Evolutionary conservation across 257 asterid genomes (phyloP), one percentile per base, ranked within the genome.

Genomic region (Schizonepeta tenuifolia): DNA sequence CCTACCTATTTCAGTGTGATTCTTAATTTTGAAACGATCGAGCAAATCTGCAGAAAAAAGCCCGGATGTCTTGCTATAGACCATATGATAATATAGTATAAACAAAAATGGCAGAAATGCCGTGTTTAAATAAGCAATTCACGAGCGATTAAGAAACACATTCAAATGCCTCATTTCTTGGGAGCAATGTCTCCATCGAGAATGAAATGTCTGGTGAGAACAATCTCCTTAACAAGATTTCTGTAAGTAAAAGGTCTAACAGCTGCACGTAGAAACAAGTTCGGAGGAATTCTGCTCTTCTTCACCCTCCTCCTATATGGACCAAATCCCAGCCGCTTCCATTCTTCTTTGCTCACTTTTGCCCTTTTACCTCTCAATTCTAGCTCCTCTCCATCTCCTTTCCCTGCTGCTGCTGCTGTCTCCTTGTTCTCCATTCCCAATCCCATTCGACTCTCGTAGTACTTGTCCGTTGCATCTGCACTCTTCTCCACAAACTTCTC

Each of bases 181-280:
- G 33, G 40, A 50, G 86, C 88, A 76, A 91, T 87, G 72, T 91
- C 97, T 21, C 96, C 96, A 70, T 94, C 98, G 41, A 91, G 11
- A 62, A 94, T 83, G 2, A 90, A 97, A 82, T 93, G 57, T 18
- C 99, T 89, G 7, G 84, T 78, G 24, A 94, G 80, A 53, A 89
- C 97, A 55, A 91, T 94, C 85, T 94, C 97, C 89, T 94, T 94
- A 9, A 91, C 90, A 73, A 94, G 92, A 75, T 91, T 91, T 77
- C 87, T 82, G 43, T 94, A 94, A 24, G 89, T 88, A 78, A 94
- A 94, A 24, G 96, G 99, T 53, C 99, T 82, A 41, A 94, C 95
- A 8, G 97, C 97, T 18, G 97, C 91, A 9, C 89, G 79, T 65
- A 94, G 73, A 80, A 91, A 94, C 83, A 84, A 46, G 8, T 85